phyloP scores from a whole-genome alignment of 495 filamentous ascomycete species.

The Penicillium alfredii region DNA sequence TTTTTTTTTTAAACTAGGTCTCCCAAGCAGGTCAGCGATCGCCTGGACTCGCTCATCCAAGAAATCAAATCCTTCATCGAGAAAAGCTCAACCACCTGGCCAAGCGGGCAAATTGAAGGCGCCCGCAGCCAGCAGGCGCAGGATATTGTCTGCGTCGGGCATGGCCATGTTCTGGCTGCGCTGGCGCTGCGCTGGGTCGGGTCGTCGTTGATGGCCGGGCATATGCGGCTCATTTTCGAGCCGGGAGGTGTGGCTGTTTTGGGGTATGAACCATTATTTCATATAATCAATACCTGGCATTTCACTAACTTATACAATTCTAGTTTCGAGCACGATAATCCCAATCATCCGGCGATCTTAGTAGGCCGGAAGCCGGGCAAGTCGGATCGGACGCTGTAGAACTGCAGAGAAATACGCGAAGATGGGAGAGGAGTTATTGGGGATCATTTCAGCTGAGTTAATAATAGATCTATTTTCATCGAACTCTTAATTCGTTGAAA shows the following conservation, averaged over 20 bases:
- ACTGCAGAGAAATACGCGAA: too few species aligned
- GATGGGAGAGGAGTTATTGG: too few species aligned
- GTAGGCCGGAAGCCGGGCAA: constrained; percentile 4
- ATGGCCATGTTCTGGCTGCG: constrained; percentile 13
- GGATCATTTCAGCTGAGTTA: too few species aligned
- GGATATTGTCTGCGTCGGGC: constrained; percentile 13
- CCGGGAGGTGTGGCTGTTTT: constrained; percentile 11
- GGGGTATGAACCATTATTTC: constrained; percentile 4
- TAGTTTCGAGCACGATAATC: constrained; percentile 12
- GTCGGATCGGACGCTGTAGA: constrained; percentile 19
- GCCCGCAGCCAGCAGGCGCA: not conserved
- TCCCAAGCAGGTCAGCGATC: constrained; percentile 7
- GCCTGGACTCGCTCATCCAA: constrained; percentile 4
- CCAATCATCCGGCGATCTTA: constrained; percentile 10
- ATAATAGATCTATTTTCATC: too few species aligned
- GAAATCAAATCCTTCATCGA: constrained; percentile 3
- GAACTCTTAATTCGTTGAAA: too few species aligned
- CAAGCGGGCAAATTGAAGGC: not conserved
- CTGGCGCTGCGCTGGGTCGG: constrained; percentile 12
- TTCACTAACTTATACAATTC: not conserved
- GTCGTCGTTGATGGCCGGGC: constrained; percentile 6
- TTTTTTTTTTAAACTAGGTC: constrained; percentile 5
- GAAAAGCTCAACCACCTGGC: constrained; percentile 2
- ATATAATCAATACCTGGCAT: not conserved
- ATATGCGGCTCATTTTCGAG: constrained; percentile 11